Evolutionary conservation across 2,329 filamentous ascomycete species (phyloP), one percentile per base, ranked within the genome.

Genomic region (Camillea tinctor): DNA sequence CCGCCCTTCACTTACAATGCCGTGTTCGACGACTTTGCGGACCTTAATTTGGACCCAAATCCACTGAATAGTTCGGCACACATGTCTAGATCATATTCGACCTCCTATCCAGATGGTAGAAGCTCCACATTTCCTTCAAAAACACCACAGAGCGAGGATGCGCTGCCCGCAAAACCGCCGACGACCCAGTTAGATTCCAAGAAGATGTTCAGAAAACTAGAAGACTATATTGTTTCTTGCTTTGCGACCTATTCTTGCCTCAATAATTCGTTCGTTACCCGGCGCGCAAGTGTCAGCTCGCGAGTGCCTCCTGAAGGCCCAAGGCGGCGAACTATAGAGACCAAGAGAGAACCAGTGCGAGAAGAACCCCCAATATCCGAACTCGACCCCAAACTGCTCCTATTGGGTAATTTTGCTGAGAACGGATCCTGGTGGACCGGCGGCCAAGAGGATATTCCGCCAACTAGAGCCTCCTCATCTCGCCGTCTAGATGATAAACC

Each of bases 391-490:
- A 95, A 93, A 70, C 83, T 90, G 4, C 77, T 94, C 20, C 78
- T 93, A 6, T 74, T 93, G 1, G 91, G 90, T 2, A 86, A 93
- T 68, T 81, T 93, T 65, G 89, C 88, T 1, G 91, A 95, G 71
- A 95, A 95, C 70, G 91, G 90, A 2, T 85, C 84, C 7, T 94
- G 90, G 91, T 94, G 91, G 90, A 88, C 88, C 52, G 90, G 88
- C 1, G 82, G 82, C 54, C 79, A 83, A 68, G 73, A 80, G 40
- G 74, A 78, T 55, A 56, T 68, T 56, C 53, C 69, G 63, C 69
- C 73, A 57, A 66, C 66, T 63, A 75, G 71, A 66, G 71, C 66
- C 67, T 58, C 66, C 67, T 58, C 71, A 61, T 72, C 75, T 60
- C 66, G 74, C 48, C 70, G 70, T 26, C 74, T 72, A 49, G 74